Percentiles rank a stretch among this genome's conserved stretches.
These are phyloP conservation scores for Beauveria caledonica DNA, from an alignment of 2,329 filamentous ascomycete species.

Conservation along the genomic window DNA sequence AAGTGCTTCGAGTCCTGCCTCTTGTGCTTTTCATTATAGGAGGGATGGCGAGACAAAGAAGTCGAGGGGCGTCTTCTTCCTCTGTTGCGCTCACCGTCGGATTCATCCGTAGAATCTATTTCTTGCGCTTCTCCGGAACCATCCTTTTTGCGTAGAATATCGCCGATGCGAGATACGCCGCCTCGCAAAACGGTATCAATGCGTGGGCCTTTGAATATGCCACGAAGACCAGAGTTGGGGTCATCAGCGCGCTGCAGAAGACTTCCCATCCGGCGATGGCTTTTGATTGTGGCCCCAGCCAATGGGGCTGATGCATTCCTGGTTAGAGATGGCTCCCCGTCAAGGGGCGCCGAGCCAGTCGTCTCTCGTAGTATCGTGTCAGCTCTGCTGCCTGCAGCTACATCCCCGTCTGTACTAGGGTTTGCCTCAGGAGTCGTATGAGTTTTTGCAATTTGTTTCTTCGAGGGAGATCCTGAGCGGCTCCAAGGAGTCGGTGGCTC, in stretches of 20 bases:
- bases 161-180: constrained; percentile 47
- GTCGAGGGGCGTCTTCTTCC: constrained; percentile 31
- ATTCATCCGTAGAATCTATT: constrained; percentile 38
- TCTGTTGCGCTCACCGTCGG: constrained; percentile 35
- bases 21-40: constrained; percentile 23
- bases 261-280: constrained; percentile 41
- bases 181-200: constrained; percentile 64
- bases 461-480: constrained; percentile 53
- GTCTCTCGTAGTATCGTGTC: constrained; percentile 12
- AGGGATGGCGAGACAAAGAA: constrained; percentile 27
- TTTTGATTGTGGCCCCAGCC: constrained; percentile 40
- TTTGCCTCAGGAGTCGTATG: background rate
- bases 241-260: constrained; percentile 32
- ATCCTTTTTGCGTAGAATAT: constrained; percentile 50
- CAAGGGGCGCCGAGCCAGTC: constrained; percentile 8
- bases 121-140: constrained; percentile 27
- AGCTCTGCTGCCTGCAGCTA: background rate
- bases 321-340: constrained; percentile 13
- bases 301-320: constrained; percentile 27
- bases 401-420: background rate
- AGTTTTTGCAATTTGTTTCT: constrained; percentile 18
- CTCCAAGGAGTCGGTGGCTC: constrained; percentile 57
- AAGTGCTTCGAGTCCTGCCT: constrained; percentile 34
- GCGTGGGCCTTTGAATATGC: constrained; percentile 69
- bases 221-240: constrained; percentile 34